Conservation (phyloP, 1,284 basidiomycete species). For the Ustanciosporium gigantosporum region DNA sequence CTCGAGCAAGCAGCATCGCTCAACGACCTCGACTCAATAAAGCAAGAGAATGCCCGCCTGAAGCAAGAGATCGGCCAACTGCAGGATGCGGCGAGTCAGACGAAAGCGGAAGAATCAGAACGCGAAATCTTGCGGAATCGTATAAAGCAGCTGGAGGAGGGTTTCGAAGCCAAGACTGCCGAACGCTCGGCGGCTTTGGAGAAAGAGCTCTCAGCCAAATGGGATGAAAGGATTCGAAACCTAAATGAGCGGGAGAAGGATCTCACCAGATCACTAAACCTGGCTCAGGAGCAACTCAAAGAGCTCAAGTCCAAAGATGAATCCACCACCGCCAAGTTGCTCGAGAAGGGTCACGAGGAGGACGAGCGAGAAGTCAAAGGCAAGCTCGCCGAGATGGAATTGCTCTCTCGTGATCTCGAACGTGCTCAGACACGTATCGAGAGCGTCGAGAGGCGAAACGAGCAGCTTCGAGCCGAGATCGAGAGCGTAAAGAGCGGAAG, state of each 20-base stretch:
- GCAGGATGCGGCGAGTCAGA: conserved; percentile 10
- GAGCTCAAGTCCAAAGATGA: conserved; percentile 89
- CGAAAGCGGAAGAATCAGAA: conserved; percentile 75
- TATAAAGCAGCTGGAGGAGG: conserved; percentile 11
- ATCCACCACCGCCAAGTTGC: conserved; percentile 82
- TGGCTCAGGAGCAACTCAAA: conserved; percentile 82
- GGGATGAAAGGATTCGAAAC: conserved; percentile 91
- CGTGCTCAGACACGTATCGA: conserved; percentile 88
- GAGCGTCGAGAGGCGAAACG: conserved; percentile 87
- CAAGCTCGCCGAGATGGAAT: conserved; percentile 25
- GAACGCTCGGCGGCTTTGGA: conserved; percentile 86
- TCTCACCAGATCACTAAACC: conserved; percentile 79
- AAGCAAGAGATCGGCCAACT: conserved; percentile 6
- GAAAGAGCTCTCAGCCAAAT: conserved; percentile 91
- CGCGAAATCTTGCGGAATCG: conserved; percentile 76
- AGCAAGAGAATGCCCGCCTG: conserved; percentile 24
- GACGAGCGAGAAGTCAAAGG: conserved; percentile 1
- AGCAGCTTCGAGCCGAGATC: conserved; percentile 87
- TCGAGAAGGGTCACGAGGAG: conserved; percentile 74
- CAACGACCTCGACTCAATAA: conserved; percentile 34
- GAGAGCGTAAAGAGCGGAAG: conserved; percentile 65
- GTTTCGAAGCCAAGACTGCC: conserved; percentile 88
- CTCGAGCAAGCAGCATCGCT: conserved; percentile 65
- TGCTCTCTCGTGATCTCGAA: conserved; percentile 83
- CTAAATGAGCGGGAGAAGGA: conserved; percentile 93